Base-by-base conservation (phyloP, 1,139 yeast species). In the Lodderomyces elongisporus region DNA sequence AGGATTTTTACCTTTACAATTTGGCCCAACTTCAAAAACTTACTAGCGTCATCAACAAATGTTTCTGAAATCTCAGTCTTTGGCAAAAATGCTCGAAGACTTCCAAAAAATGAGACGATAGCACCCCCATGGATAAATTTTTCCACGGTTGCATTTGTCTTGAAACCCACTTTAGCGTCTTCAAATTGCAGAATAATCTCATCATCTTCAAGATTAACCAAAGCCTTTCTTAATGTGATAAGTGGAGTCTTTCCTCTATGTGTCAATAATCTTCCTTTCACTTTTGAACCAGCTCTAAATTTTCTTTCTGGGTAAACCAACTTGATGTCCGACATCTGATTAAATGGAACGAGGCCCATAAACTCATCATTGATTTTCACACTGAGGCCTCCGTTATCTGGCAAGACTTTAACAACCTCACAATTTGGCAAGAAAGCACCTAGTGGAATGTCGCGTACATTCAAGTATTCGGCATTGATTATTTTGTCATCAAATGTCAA, bases 271-370 rank as follows among this genome's bases (percentile, higher is more conserved):
- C 96, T 77, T 41, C 83, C 94, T 49, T 74, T 83, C 25, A 85
- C 84, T 46, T 79, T 83, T 32, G 81, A 65, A 7, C 96, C 97
- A 32, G 77, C 76, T 57, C 85, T 85, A 68, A 79, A 91, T 53
- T 88, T 85, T 63, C 91, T 77, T 58, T 91, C 97, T 4, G 98
- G 98, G 52, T 88, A 82, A 5, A 79, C 77, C 43, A 91, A 67
- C 52, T 79, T 82, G 40, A 84, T 73, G 56, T 91, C 99, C 45
- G 95, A 81, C 58, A 91, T 76, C 48, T 89, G 96, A 25, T 66
- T 54, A 20, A 78, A 67, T 14, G 88, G 84, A 21, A 85, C 97
- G 44, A 73, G 63, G 3, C 88, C 98, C 35, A 74, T 79, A 45
- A 85, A 82, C 3, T 70, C 73, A 32, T 77, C 79, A 38, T 78